These are phyloP conservation scores for Aureobasidium melanogenum DNA, from an alignment of 2,329 filamentous ascomycete genomes.

Conservation along the genomic window DNA sequence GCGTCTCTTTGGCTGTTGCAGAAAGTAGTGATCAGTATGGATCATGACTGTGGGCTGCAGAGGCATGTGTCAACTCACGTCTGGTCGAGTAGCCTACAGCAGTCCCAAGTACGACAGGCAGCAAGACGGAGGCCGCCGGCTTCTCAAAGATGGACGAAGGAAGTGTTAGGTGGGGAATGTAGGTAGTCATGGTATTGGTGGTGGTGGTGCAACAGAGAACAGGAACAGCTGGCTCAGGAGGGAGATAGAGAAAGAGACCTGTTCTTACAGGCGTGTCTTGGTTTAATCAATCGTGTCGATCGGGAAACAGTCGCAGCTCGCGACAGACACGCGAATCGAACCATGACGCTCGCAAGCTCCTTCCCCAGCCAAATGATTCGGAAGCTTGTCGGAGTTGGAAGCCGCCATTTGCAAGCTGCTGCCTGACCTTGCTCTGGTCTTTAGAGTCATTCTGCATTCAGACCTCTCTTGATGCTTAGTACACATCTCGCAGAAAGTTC, in stretches of 20 bases:
- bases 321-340: background rate
- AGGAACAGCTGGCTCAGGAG: background rate
- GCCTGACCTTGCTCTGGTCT: background rate
- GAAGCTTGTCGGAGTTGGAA: background rate
- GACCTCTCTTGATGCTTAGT: background rate
- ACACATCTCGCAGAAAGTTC: background rate
- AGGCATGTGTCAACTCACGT: constrained; percentile 40
- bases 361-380: background rate
- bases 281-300: background rate
- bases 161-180: constrained; percentile 68
- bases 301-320: background rate
- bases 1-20: constrained; percentile 43
- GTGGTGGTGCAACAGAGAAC: background rate
- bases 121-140: constrained; percentile 62
- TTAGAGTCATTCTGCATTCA: background rate
- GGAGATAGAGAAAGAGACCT: background rate
- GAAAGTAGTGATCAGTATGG: background rate
- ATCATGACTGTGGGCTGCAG: background rate
- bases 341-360: background rate
- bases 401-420: background rate
- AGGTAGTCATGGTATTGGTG: constrained; percentile 61
- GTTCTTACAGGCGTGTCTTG: background rate
- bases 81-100: constrained; percentile 61
- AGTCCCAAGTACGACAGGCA: constrained; percentile 65
- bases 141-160: constrained; percentile 62